These are phyloP conservation scores for Candida silvicultrix DNA, from an alignment of 805 yeast genomes.

Conservation along the genomic window DNA sequence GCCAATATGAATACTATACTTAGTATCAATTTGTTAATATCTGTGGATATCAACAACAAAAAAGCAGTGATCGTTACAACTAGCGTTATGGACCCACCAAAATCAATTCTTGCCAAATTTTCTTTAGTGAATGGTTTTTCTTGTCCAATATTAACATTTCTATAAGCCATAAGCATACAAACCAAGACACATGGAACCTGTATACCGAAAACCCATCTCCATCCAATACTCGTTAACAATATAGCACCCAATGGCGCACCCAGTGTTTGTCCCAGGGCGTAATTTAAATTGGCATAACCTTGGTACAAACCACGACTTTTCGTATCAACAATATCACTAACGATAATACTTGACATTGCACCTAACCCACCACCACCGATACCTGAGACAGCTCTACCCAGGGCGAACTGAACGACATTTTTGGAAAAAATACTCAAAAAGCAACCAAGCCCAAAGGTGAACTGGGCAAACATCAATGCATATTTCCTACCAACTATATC, in stretches of 20 bases:
- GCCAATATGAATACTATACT: conserved; percentile 4
- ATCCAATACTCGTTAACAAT: conserved; percentile 27
- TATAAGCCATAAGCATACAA: conserved; percentile 20
- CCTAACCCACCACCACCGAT: conserved; percentile 52
- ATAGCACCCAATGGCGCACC: conserved; percentile 36
- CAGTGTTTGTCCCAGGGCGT: conserved; percentile 30
- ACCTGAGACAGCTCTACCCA: conserved; percentile 47
- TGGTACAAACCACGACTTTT: conserved; percentile 46
- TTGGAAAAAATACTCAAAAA: conserved; percentile 32
- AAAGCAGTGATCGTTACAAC: conserved; percentile 24
- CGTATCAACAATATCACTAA: conserved; percentile 46
- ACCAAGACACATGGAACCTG: conserved; percentile 30
- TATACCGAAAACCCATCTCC: conserved; percentile 34
- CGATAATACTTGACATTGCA: conserved; percentile 43
- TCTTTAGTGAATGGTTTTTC: conserved; percentile 14
- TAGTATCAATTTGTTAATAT: conserved; percentile 1
- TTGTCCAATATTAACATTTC: conserved; percentile 4
- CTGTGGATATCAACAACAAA: conserved; percentile 25
- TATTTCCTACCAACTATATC: conserved; percentile 52
- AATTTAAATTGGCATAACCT: conserved; percentile 37
- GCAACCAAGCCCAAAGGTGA: conserved; percentile 39
- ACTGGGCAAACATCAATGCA: conserved; percentile 35
- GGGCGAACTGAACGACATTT: conserved; percentile 35
- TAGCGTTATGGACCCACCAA: conserved; percentile 30
- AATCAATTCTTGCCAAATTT: conserved; percentile 28